These are phyloP conservation scores for Eucalyptus victrix DNA, from an alignment of 345 rosid genomes.

Conservation along the genomic window DNA sequence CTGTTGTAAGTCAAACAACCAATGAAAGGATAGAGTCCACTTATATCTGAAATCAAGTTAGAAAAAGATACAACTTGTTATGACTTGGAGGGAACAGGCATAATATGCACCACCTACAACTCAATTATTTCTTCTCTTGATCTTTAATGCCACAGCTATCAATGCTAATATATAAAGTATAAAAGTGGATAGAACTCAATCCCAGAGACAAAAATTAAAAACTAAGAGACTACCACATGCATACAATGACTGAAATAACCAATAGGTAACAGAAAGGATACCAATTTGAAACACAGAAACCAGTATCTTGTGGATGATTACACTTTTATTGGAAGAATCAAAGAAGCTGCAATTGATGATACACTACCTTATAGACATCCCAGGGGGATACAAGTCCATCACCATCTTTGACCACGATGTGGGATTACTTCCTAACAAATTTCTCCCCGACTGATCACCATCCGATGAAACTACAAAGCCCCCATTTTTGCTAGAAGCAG, in stretches of 20 bases:
- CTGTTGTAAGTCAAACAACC: neutral
- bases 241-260: neutral
- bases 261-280: neutral
- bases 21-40: neutral
- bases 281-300: neutral
- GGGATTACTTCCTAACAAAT: constrained; percentile 20
- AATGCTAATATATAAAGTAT: neutral
- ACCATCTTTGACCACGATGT: constrained; percentile 82
- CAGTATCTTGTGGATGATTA: neutral
- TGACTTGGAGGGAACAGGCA: neutral
- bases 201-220: neutral
- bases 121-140: no score
- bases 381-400: constrained; percentile 63
- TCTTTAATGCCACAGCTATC: neutral
- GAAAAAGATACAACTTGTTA: neutral
- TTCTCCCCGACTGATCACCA: constrained; percentile 25
- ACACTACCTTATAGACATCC: constrained; percentile 56
- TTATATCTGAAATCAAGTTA: neutral
- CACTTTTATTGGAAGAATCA: neutral
- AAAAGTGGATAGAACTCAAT: neutral
- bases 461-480: constrained; percentile 30
- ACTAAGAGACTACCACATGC: neutral
- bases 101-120: neutral
- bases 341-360: neutral
- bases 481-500: constrained; percentile 70